phyloP scores from a whole-genome alignment of 352 stramenopile genomes.

The Phytophthora nicotianae region DNA sequence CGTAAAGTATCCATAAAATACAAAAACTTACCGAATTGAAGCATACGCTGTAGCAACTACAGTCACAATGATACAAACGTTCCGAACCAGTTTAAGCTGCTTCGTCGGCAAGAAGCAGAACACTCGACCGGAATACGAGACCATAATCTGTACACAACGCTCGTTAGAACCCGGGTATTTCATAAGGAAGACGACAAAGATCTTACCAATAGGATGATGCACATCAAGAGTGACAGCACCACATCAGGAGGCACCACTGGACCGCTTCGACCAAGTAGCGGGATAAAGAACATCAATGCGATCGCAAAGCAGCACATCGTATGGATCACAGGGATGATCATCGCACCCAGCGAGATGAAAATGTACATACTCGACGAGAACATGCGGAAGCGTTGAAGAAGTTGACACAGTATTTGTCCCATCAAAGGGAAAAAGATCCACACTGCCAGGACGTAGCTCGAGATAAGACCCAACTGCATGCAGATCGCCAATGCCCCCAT shows the following conservation, averaged over 20 bases:
- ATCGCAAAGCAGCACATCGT: constrained; percentile 60
- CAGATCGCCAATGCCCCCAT: constrained; percentile 40
- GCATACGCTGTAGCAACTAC: constrained; percentile 47
- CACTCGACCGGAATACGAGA: constrained; percentile 66
- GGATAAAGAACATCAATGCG: constrained; percentile 77
- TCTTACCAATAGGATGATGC: constrained; percentile 52
- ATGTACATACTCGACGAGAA: constrained; percentile 55
- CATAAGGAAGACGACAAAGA: not conserved
- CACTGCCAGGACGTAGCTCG: constrained; percentile 62
- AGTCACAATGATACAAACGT: constrained; percentile 44
- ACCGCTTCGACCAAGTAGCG: constrained; percentile 68
- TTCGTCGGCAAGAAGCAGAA: constrained; percentile 70
- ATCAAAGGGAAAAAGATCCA: constrained; percentile 70
- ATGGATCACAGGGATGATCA: constrained; percentile 67
- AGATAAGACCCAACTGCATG: constrained; percentile 52
- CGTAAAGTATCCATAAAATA: not conserved
- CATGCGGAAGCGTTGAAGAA: constrained; percentile 42
- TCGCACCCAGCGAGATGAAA: constrained; percentile 48
- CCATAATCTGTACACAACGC: constrained; percentile 36
- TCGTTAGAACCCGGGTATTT: constrained; percentile 3
- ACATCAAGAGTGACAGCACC: constrained; percentile 55
- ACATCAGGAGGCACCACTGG: constrained; percentile 61
- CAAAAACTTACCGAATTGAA: constrained; percentile 49
- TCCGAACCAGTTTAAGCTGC: constrained; percentile 48
- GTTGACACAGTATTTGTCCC: constrained; percentile 49